A percentile compares a stretch with the other conserved stretches of the same genome.
Evolutionary conservation across 2,329 filamentous ascomycete genomes (phyloP).

Genomic region (Chrysoporthe cubensis): DNA sequence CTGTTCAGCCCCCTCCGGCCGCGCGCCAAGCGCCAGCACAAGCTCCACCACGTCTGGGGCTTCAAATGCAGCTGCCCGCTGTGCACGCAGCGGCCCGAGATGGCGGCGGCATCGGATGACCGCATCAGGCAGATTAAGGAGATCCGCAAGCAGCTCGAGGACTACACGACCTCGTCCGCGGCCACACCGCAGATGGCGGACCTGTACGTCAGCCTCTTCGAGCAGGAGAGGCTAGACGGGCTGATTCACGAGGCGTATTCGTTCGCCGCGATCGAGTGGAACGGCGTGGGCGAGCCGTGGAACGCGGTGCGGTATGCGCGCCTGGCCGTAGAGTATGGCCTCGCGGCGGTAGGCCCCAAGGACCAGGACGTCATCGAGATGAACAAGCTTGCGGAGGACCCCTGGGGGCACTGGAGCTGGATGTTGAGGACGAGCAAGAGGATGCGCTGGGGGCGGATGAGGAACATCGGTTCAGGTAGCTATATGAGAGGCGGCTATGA

Average conservation of each 20-base stretch:
- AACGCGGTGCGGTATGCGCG: conserved; percentile 43
- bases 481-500: conserved; percentile 8
- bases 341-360: conserved; percentile 37
- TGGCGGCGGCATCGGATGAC: conserved; percentile 41
- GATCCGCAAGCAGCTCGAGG: conserved; percentile 38
- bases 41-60: conserved; percentile 43
- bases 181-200: conserved; percentile 45
- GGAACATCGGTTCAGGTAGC: not conserved
- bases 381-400: conserved; percentile 39
- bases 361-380: conserved; percentile 42
- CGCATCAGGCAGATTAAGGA: conserved; percentile 42
- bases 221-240: conserved; percentile 45
- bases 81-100: conserved; percentile 39
- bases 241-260: conserved; percentile 42
- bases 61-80: conserved; percentile 46
- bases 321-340: conserved; percentile 43
- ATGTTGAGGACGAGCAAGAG: conserved; percentile 40
- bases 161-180: conserved; percentile 37
- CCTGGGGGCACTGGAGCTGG: conserved; percentile 47
- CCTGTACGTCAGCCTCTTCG: conserved; percentile 43
- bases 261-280: conserved; percentile 45
- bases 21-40: conserved; percentile 36
- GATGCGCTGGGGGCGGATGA: conserved; percentile 37
- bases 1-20: conserved; percentile 36
- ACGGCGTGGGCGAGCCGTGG: conserved; percentile 45